A percentile compares a stretch with the other conserved stretches of the same genome.
These are phyloP conservation scores for Aplosporella prunicola DNA, from an alignment of 2,329 filamentous ascomycete species.

Conservation along the genomic window DNA sequence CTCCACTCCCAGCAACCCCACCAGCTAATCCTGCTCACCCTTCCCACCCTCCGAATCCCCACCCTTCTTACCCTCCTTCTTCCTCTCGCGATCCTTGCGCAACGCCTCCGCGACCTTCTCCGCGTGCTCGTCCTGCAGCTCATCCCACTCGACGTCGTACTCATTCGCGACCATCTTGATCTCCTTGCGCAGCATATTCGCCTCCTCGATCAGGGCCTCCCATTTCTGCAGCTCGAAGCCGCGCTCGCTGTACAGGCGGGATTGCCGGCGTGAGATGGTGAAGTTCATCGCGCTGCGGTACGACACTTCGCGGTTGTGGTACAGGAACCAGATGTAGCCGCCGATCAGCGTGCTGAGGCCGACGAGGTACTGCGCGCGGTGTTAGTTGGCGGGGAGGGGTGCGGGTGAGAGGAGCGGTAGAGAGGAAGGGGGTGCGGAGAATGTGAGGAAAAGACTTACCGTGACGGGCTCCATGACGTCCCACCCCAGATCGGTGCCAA, in stretches of 20 bases:
- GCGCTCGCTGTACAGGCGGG: constrained; percentile 61
- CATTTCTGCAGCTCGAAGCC: constrained; percentile 70
- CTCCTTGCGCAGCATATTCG: constrained; percentile 66
- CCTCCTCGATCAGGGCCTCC: constrained; percentile 71
- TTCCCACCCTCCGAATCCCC: constrained; percentile 25
- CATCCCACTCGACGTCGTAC: constrained; percentile 87
- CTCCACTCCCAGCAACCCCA: too few relatives aligned
- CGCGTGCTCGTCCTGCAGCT: constrained; percentile 61
- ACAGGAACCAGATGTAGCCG: constrained; percentile 89
- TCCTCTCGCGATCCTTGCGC: constrained; percentile 37
- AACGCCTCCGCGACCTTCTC: constrained; percentile 47
- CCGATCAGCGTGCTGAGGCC: constrained; percentile 79
- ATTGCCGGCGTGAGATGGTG: constrained; percentile 70
- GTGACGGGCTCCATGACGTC: constrained; percentile 86
- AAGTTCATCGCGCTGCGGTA: constrained; percentile 82
- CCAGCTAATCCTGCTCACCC: constrained; percentile 28
- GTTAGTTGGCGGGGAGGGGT: background rate
- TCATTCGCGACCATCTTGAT: constrained; percentile 73
- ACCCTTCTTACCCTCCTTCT: constrained; percentile 20
- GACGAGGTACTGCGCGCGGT: constrained; percentile 53
- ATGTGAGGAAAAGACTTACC: constrained; percentile 20
- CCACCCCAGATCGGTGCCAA: constrained; percentile 71
- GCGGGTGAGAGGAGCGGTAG: background rate
- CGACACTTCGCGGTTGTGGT: constrained; percentile 80
- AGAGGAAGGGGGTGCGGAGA: background rate